These are phyloP conservation scores for Scalesia atractyloides DNA, from an alignment of 129 eudicot genomes.

Conservation along the genomic window DNA sequence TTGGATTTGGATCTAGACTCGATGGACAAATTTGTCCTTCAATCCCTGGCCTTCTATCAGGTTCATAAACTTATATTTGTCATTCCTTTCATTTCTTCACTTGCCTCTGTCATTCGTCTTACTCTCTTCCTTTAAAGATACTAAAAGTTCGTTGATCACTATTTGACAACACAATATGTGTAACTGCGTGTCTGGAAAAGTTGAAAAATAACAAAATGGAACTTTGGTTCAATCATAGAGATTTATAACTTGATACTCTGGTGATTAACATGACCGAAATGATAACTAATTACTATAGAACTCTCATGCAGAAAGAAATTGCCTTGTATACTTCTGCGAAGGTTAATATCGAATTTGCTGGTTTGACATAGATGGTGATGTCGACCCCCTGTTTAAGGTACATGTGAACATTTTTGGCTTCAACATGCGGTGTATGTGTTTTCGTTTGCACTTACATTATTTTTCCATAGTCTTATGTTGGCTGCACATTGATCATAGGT, in stretches of 20 bases:
- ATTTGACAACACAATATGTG: no score
- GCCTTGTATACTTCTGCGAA: constrained; percentile 93
- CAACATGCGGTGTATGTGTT: background rate
- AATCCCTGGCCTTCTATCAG: constrained; percentile 96
- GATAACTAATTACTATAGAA: constrained; percentile 10
- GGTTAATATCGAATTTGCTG: constrained; percentile 82
- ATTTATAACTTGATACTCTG: constrained; percentile 7
- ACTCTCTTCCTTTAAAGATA: no score
- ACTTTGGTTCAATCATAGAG: no score
- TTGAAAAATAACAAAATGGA: no score
- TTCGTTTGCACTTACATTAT: background rate
- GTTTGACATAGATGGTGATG: constrained; percentile 95
- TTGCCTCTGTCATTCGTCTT: no score
- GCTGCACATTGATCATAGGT: no score
- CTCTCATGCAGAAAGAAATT: constrained; percentile 86
- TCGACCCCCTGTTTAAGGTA: constrained; percentile 96
- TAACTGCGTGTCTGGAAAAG: no score
- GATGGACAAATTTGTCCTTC: constrained; percentile 93
- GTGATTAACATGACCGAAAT: background rate
- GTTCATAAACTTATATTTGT: no score
- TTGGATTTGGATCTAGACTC: constrained; percentile 96
- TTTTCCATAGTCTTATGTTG: no score
- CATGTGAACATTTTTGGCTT: constrained; percentile 16
- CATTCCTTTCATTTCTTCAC: no score
- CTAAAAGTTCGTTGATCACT: no score